Evolutionary conservation across 768 basidiomycete species (phyloP).

Genomic region (Lentinula boryana): DNA sequence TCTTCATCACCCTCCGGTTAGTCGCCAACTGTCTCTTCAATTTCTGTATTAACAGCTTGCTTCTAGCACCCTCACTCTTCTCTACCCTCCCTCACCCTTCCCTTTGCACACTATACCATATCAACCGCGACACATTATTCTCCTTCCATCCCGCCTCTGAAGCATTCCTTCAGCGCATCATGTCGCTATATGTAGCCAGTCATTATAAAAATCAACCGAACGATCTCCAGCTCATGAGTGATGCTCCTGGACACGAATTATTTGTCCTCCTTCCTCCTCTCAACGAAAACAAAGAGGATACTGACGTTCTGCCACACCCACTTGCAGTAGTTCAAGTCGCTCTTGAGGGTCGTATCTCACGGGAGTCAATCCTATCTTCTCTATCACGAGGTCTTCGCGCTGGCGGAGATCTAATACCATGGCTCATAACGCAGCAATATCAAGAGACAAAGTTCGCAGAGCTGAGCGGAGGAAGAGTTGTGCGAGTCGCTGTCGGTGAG

Average conservation of each 20-base stretch:
- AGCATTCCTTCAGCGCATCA: conserved; percentile 95
- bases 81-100: conserved; percentile 93
- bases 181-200: conserved; percentile 94
- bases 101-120: conserved; percentile 91
- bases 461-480: conserved; percentile 86
- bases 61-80: conserved; percentile 34
- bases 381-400: conserved; percentile 77
- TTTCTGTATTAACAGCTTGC: conserved; percentile 10
- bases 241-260: conserved; percentile 94
- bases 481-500: conserved; percentile 92
- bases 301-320: conserved; percentile 70
- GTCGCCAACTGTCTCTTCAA: background rate
- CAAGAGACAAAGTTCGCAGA: conserved; percentile 92
- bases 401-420: conserved; percentile 97
- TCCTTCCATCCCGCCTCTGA: conserved; percentile 98
- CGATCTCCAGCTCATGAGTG: conserved; percentile 94
- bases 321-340: conserved; percentile 95
- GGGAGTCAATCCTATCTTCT: conserved; percentile 79
- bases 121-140: conserved; percentile 94
- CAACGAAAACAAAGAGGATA: conserved; percentile 57
- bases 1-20: conserved; percentile 15
- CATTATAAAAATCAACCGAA: conserved; percentile 99
- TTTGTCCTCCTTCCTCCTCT: conserved; percentile 94
- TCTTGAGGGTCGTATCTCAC: conserved; percentile 88
- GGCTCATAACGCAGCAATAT: conserved; percentile 92